Percentiles rank a stretch among this genome's conserved stretches.
These are phyloP conservation scores for Picea sitchensis DNA, from an alignment of 75 land plant genomes.

Conservation along the genomic window DNA sequence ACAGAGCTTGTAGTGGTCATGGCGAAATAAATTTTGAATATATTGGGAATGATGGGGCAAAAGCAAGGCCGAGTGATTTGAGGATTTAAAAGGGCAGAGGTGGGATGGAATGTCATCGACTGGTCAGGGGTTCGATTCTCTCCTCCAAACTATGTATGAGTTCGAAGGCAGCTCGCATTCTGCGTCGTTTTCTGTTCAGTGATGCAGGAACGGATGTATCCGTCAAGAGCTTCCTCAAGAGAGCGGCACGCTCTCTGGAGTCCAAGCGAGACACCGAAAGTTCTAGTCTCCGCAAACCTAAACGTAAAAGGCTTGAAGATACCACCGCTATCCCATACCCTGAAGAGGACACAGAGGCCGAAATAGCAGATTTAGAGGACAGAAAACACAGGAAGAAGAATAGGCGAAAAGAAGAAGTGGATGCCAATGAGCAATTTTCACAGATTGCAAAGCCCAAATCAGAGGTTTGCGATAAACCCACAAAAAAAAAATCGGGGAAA, in stretches of 20 bases:
- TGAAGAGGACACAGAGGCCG: too few relatives aligned
- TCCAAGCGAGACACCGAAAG: background rate
- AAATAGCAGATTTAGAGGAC: too few relatives aligned
- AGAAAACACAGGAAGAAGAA: too few relatives aligned
- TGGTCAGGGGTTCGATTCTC: slow-evolving; percentile 11
- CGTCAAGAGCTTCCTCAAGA: background rate
- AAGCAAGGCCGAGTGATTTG: background rate
- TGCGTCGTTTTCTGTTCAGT: background rate
- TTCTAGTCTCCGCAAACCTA: background rate
- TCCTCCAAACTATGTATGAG: background rate
- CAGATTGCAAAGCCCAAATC: too few relatives aligned
- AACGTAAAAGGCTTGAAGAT: background rate
- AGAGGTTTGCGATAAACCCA: background rate
- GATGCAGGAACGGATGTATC: background rate
- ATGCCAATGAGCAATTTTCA: background rate
- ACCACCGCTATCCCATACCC: too few relatives aligned
- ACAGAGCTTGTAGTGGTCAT: too few relatives aligned
- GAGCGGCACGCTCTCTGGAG: background rate
- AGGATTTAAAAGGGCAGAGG: too few relatives aligned
- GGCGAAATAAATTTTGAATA: too few relatives aligned
- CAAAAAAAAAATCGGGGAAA: background rate
- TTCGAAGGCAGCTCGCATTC: background rate
- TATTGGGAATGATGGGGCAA: too few relatives aligned
- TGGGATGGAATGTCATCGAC: background rate
- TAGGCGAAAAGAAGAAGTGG: background rate